These are phyloP conservation scores for Penicillium pulvis DNA, from an alignment of 495 filamentous ascomycete species.

Conservation along the genomic window DNA sequence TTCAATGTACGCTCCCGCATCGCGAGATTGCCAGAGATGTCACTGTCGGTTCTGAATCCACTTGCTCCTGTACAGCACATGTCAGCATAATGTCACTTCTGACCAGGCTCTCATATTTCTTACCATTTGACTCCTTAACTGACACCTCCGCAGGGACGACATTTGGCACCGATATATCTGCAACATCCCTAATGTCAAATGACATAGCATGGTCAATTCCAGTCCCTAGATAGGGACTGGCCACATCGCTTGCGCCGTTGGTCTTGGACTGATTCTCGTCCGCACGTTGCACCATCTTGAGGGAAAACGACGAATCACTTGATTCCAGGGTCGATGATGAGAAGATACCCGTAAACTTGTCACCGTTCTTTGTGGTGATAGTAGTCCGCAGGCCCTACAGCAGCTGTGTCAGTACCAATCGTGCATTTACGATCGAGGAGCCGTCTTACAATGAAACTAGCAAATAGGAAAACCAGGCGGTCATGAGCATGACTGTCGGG, in stretches of 20 bases:
- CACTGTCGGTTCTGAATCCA: slow-evolving; percentile 81
- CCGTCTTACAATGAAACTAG: slow-evolving; percentile 62
- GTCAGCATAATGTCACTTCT: slow-evolving; percentile 1
- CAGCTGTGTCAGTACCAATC: slow-evolving; percentile 16
- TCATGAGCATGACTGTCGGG: slow-evolving; percentile 67
- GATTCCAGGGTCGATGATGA: slow-evolving; percentile 59
- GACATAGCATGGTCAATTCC: slow-evolving; percentile 70
- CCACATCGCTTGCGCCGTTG: slow-evolving; percentile 57
- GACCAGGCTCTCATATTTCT: slow-evolving; percentile 15
- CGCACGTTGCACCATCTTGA: slow-evolving; percentile 82
- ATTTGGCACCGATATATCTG: slow-evolving; percentile 64
- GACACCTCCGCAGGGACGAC: slow-evolving; percentile 51
- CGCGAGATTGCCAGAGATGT: slow-evolving; percentile 76
- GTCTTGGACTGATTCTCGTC: slow-evolving; percentile 49
- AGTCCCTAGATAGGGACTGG: slow-evolving; percentile 58
- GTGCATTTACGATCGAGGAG: background rate
- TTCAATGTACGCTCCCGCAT: slow-evolving; percentile 76
- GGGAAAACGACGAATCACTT: slow-evolving; percentile 61
- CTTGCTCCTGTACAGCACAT: slow-evolving; percentile 5
- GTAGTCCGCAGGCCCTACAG: slow-evolving; percentile 66
- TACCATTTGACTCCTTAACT: slow-evolving; percentile 73
- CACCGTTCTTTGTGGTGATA: slow-evolving; percentile 68
- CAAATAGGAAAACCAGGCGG: slow-evolving; percentile 63
- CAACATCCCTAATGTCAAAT: slow-evolving; percentile 77
- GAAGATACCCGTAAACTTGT: slow-evolving; percentile 74